These are phyloP conservation scores for Cytospora chrysosperma DNA, from an alignment of 2,329 filamentous ascomycete genomes.

Conservation along the genomic window DNA sequence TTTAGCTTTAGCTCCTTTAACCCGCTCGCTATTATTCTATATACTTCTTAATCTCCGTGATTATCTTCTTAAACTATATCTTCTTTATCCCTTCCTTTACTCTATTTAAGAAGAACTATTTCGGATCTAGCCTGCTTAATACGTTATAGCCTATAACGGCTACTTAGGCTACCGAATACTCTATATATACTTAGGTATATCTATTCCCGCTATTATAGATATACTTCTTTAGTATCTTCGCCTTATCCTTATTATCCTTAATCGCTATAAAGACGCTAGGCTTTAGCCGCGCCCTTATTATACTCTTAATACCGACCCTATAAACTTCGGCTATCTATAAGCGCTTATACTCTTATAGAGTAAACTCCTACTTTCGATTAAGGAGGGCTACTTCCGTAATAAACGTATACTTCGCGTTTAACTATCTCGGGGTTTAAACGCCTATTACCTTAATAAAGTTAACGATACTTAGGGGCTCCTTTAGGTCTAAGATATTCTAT, in stretches of 20 bases:
- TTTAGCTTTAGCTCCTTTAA: neutral
- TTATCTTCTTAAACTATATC: neutral
- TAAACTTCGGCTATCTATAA: neutral
- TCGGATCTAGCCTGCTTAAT: neutral
- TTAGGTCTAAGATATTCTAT: neutral
- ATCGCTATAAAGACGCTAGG: neutral
- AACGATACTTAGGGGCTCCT: neutral
- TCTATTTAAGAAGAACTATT: neutral
- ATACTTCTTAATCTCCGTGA: neutral
- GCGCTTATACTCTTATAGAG: neutral
- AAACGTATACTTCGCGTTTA: neutral
- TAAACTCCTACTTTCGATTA: neutral
- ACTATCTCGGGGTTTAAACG: neutral
- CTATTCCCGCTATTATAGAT: neutral
- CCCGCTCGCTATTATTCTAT: neutral
- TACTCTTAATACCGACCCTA: neutral
- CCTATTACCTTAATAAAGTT: neutral
- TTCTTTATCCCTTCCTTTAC: neutral
- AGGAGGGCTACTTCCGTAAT: neutral
- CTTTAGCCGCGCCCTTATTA: neutral
- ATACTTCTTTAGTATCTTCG: neutral
- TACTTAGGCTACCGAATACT: neutral
- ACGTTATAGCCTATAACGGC: neutral
- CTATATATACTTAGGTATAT: neutral
- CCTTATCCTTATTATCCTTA: neutral